Evolutionary conservation across 2,329 filamentous ascomycete genomes (phyloP), one percentile per base, ranked within the genome.

Genomic region (Penicillium capsulatum): DNA sequence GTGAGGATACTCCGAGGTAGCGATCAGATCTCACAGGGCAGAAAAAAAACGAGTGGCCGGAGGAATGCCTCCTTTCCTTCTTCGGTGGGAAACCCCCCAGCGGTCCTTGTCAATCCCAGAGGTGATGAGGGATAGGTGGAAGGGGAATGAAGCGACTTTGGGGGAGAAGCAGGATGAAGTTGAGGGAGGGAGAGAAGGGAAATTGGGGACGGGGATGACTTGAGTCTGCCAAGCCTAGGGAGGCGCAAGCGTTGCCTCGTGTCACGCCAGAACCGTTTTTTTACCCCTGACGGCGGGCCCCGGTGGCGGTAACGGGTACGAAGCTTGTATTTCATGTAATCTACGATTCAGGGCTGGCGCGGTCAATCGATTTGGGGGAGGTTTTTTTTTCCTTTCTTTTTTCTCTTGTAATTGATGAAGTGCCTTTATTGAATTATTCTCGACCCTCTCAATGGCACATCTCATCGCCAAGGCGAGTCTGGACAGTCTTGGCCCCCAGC

Each of bases 1-100:
- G 13, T 22, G 11, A 30, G 13, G 30, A 40, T 34, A 33, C 29
- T 42, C 34, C 7, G 11, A 17, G n/a, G 27, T 6, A 19, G 20
- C 34, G 28, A 41, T 40, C 38, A 34, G 39, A 44, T 48, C 44
- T 47, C 44, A 28, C 20, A 27, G n/a, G 38, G 43, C 34, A 45
- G n/a, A n/a, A 22, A 22, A 22, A 50, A 51, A 67, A 67, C 61
- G 64, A 68, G 59, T 55, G 64, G 57, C 62, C 59, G 63, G 64
- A 65, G 63, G 60, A 59, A 63, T 57, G 57, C 63, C 64, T 66
- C 65, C 64, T 66, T 61, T 65, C 51, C 41, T 41, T 36, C 44
- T 55, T 48, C 9, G 19, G 9, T 22, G 9, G 19, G 9, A 5
- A 22, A 9, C 19, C 54, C 54, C 55, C 56, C 47, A 55, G 58